These are phyloP conservation scores for Salvia hispanica DNA, from an alignment of 257 asterid species.

Conservation along the genomic window DNA sequence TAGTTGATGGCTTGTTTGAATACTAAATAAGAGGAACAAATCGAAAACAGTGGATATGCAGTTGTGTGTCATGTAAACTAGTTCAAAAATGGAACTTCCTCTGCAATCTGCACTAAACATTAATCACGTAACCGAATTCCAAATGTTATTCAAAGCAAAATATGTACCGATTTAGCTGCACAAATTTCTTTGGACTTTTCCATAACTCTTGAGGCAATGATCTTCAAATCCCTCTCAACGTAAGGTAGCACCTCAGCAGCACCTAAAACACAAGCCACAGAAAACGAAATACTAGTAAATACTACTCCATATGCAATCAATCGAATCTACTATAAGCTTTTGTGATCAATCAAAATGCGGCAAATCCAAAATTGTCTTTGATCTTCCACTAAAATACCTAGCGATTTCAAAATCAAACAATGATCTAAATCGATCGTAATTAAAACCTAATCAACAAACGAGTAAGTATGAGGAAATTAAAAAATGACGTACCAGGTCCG, in stretches of 20 bases:
- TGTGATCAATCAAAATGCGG: too few species aligned
- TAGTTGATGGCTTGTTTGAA: too few species aligned
- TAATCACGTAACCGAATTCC: background rate
- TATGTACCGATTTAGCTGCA: constrained; percentile 57
- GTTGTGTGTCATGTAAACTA: too few species aligned
- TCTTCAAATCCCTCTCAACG: constrained; percentile 71
- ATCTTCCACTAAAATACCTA: background rate
- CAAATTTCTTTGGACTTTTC: constrained; percentile 69
- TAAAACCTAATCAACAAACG: background rate
- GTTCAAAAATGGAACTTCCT: too few species aligned
- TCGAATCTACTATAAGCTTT: too few species aligned
- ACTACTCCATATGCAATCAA: too few species aligned
- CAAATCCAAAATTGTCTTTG: too few species aligned
- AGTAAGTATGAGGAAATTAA: background rate
- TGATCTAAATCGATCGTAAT: background rate
- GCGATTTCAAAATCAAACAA: background rate
- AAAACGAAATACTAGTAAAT: too few species aligned
- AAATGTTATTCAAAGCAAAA: background rate
- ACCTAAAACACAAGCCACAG: constrained; percentile 38
- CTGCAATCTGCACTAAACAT: too few species aligned
- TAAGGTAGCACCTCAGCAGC: constrained; percentile 66
- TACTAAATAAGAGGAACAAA: too few species aligned
- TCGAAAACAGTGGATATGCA: too few species aligned
- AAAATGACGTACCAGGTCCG: constrained; percentile 92
- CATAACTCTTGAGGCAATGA: constrained; percentile 60